phyloP scores from a whole-genome alignment of 371 early-diverging fungal species.

The Zychaea mexicana region DNA sequence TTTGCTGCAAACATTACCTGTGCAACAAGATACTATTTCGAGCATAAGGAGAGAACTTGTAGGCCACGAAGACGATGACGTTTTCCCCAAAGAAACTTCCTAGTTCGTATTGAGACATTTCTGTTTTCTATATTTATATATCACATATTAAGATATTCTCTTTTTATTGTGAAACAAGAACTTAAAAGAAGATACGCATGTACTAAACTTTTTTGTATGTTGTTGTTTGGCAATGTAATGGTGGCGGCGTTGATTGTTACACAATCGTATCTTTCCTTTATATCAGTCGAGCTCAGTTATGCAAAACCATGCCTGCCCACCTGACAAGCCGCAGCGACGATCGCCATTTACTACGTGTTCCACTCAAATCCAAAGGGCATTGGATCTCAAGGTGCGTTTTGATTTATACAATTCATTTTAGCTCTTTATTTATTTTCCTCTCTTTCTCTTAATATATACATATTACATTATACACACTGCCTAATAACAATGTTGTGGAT shows the following conservation, averaged over 20 bases:
- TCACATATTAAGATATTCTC: neutral
- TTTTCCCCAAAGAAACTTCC: neutral
- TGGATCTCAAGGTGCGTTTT: slow-evolving; percentile 4
- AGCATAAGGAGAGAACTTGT: slow-evolving; percentile 39
- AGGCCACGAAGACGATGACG: neutral
- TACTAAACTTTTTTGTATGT: no score
- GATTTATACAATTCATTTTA: no score
- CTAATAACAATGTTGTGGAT: no score
- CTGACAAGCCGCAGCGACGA: slow-evolving; percentile 1
- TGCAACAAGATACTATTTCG: slow-evolving; percentile 35
- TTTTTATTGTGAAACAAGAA: neutral
- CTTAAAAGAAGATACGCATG: neutral
- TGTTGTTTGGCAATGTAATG: no score
- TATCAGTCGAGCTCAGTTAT: neutral
- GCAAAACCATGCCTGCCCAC: slow-evolving; percentile 5
- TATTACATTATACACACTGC: no score
- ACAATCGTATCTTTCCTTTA: neutral
- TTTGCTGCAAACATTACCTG: slow-evolving; percentile 41
- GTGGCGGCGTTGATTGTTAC: neutral
- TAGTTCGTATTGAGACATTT: neutral
- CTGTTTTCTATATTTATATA: neutral
- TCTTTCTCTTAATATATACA: no score
- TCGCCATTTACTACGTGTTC: neutral
- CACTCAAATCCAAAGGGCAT: neutral
- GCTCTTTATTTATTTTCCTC: no score